Evolutionary conservation across 441 rosid species (phyloP).

Genomic region (Mallotus japonicus): DNA sequence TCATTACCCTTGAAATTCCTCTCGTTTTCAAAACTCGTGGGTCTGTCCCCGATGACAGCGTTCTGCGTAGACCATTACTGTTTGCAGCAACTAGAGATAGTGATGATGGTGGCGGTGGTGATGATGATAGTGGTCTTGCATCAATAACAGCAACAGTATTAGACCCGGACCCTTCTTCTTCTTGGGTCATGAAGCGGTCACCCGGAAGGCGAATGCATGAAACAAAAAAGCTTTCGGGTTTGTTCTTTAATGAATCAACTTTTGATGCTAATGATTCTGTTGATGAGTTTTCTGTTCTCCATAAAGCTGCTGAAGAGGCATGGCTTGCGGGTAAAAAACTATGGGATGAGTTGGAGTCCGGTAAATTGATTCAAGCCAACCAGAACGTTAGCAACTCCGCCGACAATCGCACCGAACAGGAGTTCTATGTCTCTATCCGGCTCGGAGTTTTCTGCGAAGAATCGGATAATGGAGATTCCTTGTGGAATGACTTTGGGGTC

Average conservation of each 20-base stretch:
- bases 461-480: slow-evolving; percentile 63
- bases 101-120: not conserved
- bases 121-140: not conserved
- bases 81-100: not conserved
- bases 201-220: slow-evolving; percentile 37
- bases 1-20: slow-evolving; percentile 70
- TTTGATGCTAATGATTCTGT: slow-evolving; percentile 38
- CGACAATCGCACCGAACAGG: slow-evolving; percentile 36
- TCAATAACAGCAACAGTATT: too few relatives aligned
- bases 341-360: slow-evolving; percentile 68
- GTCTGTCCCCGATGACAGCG: slow-evolving; percentile 32
- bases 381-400: slow-evolving; percentile 2
- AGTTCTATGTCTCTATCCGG: slow-evolving; percentile 66
- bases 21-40: slow-evolving; percentile 57
- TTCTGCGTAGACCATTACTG: slow-evolving; percentile 34
- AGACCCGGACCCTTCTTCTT: slow-evolving; percentile 31
- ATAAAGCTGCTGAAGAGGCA: slow-evolving; percentile 70
- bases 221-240: slow-evolving; percentile 32
- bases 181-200: slow-evolving; percentile 32
- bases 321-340: slow-evolving; percentile 65
- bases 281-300: slow-evolving; percentile 64
- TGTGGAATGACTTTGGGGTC: slow-evolving; percentile 93
- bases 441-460: slow-evolving; percentile 49
- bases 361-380: slow-evolving; percentile 22
- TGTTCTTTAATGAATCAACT: slow-evolving; percentile 42